Evolutionary conservation across 441 rosid genomes (phyloP), one percentile per base, ranked within the genome.

Genomic region (Pelargonium citronellum): DNA sequence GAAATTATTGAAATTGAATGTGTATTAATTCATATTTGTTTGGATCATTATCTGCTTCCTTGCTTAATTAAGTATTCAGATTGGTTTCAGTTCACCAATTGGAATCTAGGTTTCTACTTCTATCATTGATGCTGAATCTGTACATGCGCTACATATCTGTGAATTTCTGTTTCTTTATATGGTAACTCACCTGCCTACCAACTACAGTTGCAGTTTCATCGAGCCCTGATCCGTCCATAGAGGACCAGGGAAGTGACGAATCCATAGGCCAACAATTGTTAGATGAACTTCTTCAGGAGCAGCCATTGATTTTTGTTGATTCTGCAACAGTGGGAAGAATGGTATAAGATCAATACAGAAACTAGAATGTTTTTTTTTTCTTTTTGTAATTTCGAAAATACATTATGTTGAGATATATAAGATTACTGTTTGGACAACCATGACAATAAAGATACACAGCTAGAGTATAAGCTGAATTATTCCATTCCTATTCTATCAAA

Each of bases 201-300:
- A 73, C 39, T 27, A 34, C 53, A 77, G 64, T 69, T 74, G 22
- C 46, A 74, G 83, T 73, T 77, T 46, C 77, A 53, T 73, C 71
- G 1, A 73, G 76, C 64, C 66, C 63, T 67, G 83, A 83, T 67
- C 57, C 67, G 11, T 69, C 67, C 30, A 53, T 72, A 12, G 70
- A 69, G 9, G 82, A 75, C 62, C 68, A 71, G 66, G 81, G 69
- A 64, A 67, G 68, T 69, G 72, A 74, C 39, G 78, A 71, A 75
- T 79, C 73, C 17, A 41, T 72, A 66, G 78, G 67, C 66, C 74
- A 71, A 39, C 73, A 34, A 65, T 67, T 57, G 68, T 70, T 67
- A 55, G 72, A 67, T 76, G 82, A 75, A 57, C 74, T 71, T 71
- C 71, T 80, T 75, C 78, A 76, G 77, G 73, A 79, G 73, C 85